Conservation (phyloP, 495 filamentous ascomycete genomes). For the Penicillium ochrochloron region DNA sequence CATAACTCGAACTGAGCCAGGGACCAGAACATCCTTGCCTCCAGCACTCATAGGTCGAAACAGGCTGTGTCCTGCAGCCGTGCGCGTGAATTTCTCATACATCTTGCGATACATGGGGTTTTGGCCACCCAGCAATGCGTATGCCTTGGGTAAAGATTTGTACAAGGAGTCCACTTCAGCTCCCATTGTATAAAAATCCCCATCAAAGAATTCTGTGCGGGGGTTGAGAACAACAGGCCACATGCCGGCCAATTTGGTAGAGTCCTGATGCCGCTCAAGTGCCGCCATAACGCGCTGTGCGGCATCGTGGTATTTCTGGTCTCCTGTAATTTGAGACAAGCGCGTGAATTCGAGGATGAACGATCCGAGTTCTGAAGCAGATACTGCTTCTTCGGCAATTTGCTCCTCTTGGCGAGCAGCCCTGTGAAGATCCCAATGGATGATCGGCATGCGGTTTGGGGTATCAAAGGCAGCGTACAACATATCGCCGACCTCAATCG, state of each 20-base stretch:
- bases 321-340: conserved; percentile 80
- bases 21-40: conserved; percentile 44
- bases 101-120: conserved; percentile 46
- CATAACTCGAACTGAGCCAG: conserved; percentile 35
- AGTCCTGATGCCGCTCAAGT: conserved; percentile 68
- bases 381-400: conserved; percentile 26
- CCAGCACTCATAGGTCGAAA: conserved; percentile 52
- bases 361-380: conserved; percentile 79
- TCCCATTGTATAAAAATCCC: conserved; percentile 33
- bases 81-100: conserved; percentile 41
- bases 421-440: conserved; percentile 33
- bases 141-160: conserved; percentile 37
- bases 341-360: conserved; percentile 87
- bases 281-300: conserved; percentile 78
- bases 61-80: conserved; percentile 42
- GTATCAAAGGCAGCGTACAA: conserved; percentile 47
- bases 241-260: conserved; percentile 53
- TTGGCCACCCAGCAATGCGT: conserved; percentile 42
- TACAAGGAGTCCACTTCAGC: conserved; percentile 41
- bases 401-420: conserved; percentile 32
- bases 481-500: conserved; percentile 42
- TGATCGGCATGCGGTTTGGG: conserved; percentile 44
- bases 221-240: conserved; percentile 40
- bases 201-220: conserved; percentile 19
- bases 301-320: conserved; percentile 86